phyloP scores from a whole-genome alignment of 2,329 filamentous ascomycete genomes.

The Parasarocladium wereldwijsianum region DNA sequence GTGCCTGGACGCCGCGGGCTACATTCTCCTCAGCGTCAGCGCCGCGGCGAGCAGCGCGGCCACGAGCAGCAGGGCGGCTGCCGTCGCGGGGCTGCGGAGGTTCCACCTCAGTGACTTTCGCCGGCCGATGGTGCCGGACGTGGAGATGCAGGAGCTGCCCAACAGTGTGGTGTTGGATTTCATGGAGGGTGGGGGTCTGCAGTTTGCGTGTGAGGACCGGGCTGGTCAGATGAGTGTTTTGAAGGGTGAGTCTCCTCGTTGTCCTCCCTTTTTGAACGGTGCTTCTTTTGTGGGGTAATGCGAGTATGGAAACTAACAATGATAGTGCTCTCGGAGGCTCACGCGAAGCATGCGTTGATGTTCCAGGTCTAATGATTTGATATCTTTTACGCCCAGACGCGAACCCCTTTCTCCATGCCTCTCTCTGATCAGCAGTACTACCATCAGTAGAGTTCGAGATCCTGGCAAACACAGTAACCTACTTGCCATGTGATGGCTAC shows the following conservation, averaged over 20 bases:
- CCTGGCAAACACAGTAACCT: too few relatives aligned
- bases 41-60: constrained; percentile 1
- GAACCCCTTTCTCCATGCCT: too few relatives aligned
- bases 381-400: too few relatives aligned
- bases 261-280: neutral
- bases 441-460: too few relatives aligned
- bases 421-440: too few relatives aligned
- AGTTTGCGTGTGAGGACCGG: constrained; percentile 50
- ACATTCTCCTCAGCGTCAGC: constrained; percentile 54
- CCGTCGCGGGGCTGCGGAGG: constrained; percentile 40
- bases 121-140: constrained; percentile 66
- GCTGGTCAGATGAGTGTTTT: constrained; percentile 40
- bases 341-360: constrained; percentile 16
- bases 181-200: constrained; percentile 43
- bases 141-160: constrained; percentile 83
- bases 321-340: constrained; percentile 21
- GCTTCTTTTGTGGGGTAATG: neutral
- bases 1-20: constrained; percentile 70
- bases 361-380: constrained; percentile 13
- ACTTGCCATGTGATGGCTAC: too few relatives aligned
- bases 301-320: neutral
- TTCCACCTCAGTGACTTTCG: constrained; percentile 81
- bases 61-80: constrained; percentile 1
- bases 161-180: constrained; percentile 60
- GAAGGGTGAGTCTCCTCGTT: constrained; percentile 28